Evolutionary conservation across 2,329 filamentous ascomycete species (phyloP).

Genomic region (Macrophomina phaseolina): DNA sequence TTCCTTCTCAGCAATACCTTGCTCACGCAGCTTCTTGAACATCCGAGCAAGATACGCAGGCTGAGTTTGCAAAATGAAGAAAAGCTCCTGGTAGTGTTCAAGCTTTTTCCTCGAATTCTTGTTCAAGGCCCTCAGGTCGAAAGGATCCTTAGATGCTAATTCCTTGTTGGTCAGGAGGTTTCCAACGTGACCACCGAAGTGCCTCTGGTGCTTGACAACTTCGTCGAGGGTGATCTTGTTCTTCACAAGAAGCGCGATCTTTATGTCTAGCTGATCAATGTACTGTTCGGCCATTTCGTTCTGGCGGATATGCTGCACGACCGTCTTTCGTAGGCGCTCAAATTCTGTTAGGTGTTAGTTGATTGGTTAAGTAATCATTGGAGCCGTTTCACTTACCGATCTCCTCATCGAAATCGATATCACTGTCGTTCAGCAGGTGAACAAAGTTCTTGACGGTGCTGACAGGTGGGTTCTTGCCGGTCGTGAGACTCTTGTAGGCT

Average conservation of each 20-base stretch:
- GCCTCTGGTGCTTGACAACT: slow-evolving; percentile 94
- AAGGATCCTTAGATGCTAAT: slow-evolving; percentile 87
- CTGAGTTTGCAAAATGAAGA: slow-evolving; percentile 96
- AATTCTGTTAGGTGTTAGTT: slow-evolving; percentile 66
- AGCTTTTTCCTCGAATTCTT: slow-evolving; percentile 95
- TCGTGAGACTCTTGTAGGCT: slow-evolving; percentile 96
- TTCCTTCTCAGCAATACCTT: slow-evolving; percentile 87
- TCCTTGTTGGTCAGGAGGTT: slow-evolving; percentile 86
- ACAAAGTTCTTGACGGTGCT: slow-evolving; percentile 98
- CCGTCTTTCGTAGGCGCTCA: slow-evolving; percentile 90
- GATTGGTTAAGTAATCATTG: too few species aligned
- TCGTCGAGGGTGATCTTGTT: slow-evolving; percentile 99
- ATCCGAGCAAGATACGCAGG: slow-evolving; percentile 90
- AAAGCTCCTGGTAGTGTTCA: slow-evolving; percentile 95
- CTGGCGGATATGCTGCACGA: slow-evolving; percentile 94
- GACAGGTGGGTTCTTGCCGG: slow-evolving; percentile 94
- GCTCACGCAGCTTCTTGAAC: slow-evolving; percentile 82
- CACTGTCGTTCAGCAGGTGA: slow-evolving; percentile 94
- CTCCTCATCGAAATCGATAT: slow-evolving; percentile 98
- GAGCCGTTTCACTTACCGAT: slow-evolving; percentile 55
- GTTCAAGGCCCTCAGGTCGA: slow-evolving; percentile 96
- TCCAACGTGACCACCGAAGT: slow-evolving; percentile 88
- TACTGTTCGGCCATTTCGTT: slow-evolving; percentile 98
- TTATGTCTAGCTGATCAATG: slow-evolving; percentile 97
- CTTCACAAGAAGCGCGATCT: slow-evolving; percentile 96